These are phyloP conservation scores for Chaetomiaceae sp. DNA, from an alignment of 2,329 filamentous ascomycete genomes.

Conservation along the genomic window DNA sequence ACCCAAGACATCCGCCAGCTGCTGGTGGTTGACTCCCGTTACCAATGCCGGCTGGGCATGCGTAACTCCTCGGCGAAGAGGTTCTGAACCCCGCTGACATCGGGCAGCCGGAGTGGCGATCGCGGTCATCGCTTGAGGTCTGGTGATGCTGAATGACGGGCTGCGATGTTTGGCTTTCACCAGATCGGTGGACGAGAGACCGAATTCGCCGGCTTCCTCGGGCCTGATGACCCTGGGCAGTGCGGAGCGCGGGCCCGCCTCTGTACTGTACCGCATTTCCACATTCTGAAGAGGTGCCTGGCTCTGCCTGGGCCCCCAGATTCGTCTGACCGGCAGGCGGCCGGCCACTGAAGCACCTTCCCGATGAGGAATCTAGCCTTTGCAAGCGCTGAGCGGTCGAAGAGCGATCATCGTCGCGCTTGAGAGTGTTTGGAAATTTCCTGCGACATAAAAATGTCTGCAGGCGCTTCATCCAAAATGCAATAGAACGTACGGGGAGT, in stretches of 20 bases:
- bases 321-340: not conserved
- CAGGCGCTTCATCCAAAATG: no score
- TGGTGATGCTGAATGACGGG: not conserved
- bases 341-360: slow-evolving; percentile 7
- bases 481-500: no score
- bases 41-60: slow-evolving; percentile 23
- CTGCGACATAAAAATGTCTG: no score
- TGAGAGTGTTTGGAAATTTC: not conserved
- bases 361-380: not conserved
- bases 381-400: no score
- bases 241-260: not conserved
- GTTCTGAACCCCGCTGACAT: not conserved
- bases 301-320: slow-evolving; percentile 8
- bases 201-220: not conserved
- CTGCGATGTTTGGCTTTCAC: not conserved
- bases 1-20: not conserved
- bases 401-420: not conserved
- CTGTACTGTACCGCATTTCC: not conserved
- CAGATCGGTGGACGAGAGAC: not conserved
- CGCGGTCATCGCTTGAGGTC: not conserved
- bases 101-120: slow-evolving; percentile 9
- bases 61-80: not conserved
- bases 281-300: no score
- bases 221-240: not conserved
- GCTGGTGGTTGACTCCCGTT: slow-evolving; percentile 3